Percentiles rank a stretch among this genome's conserved stretches.
These are phyloP conservation scores for Candida sanyiensis DNA, from an alignment of 805 yeast genomes.

Conservation along the genomic window DNA sequence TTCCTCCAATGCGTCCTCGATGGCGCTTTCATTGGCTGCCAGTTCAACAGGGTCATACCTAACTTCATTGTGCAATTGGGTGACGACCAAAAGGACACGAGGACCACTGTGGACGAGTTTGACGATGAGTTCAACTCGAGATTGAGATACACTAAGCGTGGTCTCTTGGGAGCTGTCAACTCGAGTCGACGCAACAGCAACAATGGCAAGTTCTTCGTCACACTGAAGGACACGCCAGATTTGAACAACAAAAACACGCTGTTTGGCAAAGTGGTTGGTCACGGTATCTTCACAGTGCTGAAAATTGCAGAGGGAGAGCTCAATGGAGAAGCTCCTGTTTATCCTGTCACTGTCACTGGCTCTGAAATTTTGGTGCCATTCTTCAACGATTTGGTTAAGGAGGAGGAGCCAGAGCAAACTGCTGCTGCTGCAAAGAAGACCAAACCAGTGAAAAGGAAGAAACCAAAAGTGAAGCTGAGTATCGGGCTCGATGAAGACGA, in stretches of 20 bases:
- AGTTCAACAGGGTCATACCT: constrained; percentile 36
- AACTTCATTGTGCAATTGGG: constrained; percentile 35
- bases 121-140: constrained; percentile 47
- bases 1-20: constrained; percentile 47
- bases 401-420: constrained; percentile 3
- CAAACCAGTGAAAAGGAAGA: constrained; percentile 23
- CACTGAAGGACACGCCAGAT: constrained; percentile 41
- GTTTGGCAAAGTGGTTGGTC: constrained; percentile 56
- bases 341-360: constrained; percentile 41
- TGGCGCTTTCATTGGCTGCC: constrained; percentile 35
- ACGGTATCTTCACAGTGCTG: constrained; percentile 46
- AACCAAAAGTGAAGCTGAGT: constrained; percentile 31
- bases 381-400: constrained; percentile 38
- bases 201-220: constrained; percentile 42
- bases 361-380: constrained; percentile 41
- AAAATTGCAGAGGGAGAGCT: constrained; percentile 45
- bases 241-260: constrained; percentile 39
- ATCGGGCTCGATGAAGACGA: constrained; percentile 21
- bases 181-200: constrained; percentile 27
- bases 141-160: constrained; percentile 45
- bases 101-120: too few species aligned
- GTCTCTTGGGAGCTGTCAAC: constrained; percentile 48
- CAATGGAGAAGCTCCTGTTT: constrained; percentile 40
- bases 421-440: constrained; percentile 4
- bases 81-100: constrained; percentile 21